phyloP scores from a whole-genome alignment of 495 filamentous ascomycete genomes.

The Talaromyces trachyspermus region DNA sequence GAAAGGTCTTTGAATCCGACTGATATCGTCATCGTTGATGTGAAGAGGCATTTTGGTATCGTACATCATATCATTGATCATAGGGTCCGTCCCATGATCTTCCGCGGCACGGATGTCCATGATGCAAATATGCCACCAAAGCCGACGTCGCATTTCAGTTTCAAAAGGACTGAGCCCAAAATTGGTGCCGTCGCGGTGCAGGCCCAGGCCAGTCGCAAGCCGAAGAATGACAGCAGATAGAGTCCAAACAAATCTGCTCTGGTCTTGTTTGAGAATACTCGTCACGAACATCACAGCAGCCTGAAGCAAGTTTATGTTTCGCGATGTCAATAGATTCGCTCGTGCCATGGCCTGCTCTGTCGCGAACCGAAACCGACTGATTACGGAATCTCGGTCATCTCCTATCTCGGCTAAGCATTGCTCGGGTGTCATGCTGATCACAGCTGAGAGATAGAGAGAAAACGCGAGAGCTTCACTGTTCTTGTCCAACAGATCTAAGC shows the following conservation, averaged over 20 bases:
- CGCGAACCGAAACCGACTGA: constrained; percentile 68
- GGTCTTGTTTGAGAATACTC: constrained; percentile 57
- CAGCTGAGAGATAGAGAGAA: constrained; percentile 67
- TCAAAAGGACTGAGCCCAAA: constrained; percentile 71
- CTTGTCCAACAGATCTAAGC: constrained; percentile 49
- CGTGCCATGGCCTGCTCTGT: constrained; percentile 71
- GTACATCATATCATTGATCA: constrained; percentile 59
- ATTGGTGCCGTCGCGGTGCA: constrained; percentile 72
- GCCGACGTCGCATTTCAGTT: constrained; percentile 71
- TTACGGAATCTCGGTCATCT: constrained; percentile 33
- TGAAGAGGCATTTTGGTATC: constrained; percentile 72
- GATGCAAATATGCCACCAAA: constrained; percentile 79
- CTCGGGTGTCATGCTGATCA: constrained; percentile 54
- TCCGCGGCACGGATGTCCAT: constrained; percentile 73
- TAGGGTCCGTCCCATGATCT: constrained; percentile 76
- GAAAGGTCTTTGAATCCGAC: constrained; percentile 52
- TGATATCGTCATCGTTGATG: constrained; percentile 73
- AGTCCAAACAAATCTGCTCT: constrained; percentile 60
- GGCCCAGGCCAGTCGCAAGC: constrained; percentile 71
- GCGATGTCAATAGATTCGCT: constrained; percentile 65
- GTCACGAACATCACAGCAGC: constrained; percentile 69
- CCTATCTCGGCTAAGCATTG: constrained; percentile 30
- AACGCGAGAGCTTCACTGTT: constrained; percentile 68
- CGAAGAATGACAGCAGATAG: constrained; percentile 65
- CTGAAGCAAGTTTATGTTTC: constrained; percentile 69